phyloP scores from a whole-genome alignment of 768 basidiomycete genomes.

The Calocybe indica region DNA sequence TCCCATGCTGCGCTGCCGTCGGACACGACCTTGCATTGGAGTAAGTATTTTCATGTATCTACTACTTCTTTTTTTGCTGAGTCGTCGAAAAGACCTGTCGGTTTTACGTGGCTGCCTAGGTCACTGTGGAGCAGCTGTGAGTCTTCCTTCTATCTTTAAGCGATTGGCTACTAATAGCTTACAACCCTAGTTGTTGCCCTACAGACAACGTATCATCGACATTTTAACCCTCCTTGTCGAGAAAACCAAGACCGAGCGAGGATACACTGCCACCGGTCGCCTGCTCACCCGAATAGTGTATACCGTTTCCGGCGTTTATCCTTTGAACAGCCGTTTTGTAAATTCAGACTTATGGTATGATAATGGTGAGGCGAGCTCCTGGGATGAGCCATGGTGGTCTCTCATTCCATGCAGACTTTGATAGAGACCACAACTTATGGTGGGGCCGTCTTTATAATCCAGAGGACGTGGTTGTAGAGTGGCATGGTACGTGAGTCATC shows the following conservation, averaged over 20 bases:
- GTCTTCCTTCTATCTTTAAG: conserved; percentile 13
- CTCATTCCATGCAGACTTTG: conserved; percentile 41
- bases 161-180: conserved; percentile 1
- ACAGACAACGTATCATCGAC: conserved; percentile 59
- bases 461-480: conserved; percentile 77
- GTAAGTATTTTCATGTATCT: conserved; percentile 33
- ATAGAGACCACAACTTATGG: conserved; percentile 51
- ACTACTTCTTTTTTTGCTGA: not conserved
- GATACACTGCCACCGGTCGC: conserved; percentile 76
- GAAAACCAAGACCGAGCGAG: conserved; percentile 83
- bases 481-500: conserved; percentile 60
- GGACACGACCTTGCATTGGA: conserved; percentile 92
- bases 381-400: conserved; percentile 7
- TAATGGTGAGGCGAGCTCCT: conserved; percentile 43
- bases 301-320: conserved; percentile 72
- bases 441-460: conserved; percentile 83
- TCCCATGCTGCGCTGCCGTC: conserved; percentile 69
- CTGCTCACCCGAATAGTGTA: conserved; percentile 71
- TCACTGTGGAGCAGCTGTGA: conserved; percentile 59
- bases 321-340: conserved; percentile 72
- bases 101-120: conserved; percentile 81
- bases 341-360: conserved; percentile 78
- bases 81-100: conserved; percentile 50
- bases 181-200: conserved; percentile 50
- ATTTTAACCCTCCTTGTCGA: conserved; percentile 65